phyloP scores from a whole-genome alignment of 2,329 filamentous ascomycete genomes.

The Zarea fungicola region DNA sequence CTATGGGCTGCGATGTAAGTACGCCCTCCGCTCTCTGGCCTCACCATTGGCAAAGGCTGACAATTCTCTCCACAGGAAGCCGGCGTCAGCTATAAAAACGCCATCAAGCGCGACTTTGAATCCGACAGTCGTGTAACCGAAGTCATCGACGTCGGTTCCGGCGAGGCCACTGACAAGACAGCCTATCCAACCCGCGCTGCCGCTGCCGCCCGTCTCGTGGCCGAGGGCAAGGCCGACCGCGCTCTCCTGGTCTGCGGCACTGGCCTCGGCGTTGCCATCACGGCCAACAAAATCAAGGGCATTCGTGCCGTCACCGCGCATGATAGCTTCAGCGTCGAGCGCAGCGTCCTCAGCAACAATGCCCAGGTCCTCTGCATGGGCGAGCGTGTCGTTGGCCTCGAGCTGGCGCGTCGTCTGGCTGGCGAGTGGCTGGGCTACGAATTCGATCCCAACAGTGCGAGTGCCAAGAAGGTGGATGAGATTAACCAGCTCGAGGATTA shows the following conservation, averaged over 20 bases:
- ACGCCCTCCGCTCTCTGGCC: not conserved
- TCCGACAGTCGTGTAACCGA: slow-evolving; percentile 60
- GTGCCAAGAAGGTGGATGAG: slow-evolving; percentile 40
- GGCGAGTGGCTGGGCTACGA: slow-evolving; percentile 81
- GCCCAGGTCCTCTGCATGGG: slow-evolving; percentile 85
- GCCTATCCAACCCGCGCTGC: slow-evolving; percentile 78
- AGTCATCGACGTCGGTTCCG: slow-evolving; percentile 70
- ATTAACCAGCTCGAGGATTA: slow-evolving; percentile 34
- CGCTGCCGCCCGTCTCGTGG: slow-evolving; percentile 60
- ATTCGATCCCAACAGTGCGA: slow-evolving; percentile 58
- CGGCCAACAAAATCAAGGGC: slow-evolving; percentile 83
- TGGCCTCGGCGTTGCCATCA: slow-evolving; percentile 79
- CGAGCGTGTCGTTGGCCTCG: slow-evolving; percentile 75
- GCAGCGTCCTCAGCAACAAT: slow-evolving; percentile 76
- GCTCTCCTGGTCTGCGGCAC: slow-evolving; percentile 82
- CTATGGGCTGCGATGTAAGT: slow-evolving; percentile 50
- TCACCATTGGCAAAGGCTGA: slow-evolving; percentile 6
- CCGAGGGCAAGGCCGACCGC: slow-evolving; percentile 63
- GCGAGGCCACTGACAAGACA: slow-evolving; percentile 63
- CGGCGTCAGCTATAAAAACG: slow-evolving; percentile 72
- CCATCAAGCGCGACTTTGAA: slow-evolving; percentile 68
- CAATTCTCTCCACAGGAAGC: slow-evolving; percentile 47
- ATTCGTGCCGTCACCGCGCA: slow-evolving; percentile 86
- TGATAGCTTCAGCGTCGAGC: slow-evolving; percentile 78
- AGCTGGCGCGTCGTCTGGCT: slow-evolving; percentile 70